These are phyloP conservation scores for Jackrogersella minutella DNA, from an alignment of 495 filamentous ascomycete genomes.

Conservation along the genomic window DNA sequence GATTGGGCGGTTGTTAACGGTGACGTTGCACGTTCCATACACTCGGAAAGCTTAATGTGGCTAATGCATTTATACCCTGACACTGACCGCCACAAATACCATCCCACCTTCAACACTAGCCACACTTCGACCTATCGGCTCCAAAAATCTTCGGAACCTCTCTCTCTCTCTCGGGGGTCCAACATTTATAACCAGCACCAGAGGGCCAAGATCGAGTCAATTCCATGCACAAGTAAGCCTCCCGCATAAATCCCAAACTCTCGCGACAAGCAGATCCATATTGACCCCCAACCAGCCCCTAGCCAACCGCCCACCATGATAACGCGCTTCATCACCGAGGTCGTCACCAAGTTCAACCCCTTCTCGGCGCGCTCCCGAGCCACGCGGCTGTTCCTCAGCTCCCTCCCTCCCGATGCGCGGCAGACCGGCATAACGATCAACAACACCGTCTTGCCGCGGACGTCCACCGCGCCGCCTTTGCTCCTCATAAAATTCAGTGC, in stretches of 20 bases:
- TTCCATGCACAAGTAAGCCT: conserved; percentile 10
- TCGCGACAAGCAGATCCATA: background rate
- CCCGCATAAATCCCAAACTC: background rate
- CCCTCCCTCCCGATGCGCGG: conserved; percentile 82
- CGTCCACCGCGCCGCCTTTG: conserved; percentile 65
- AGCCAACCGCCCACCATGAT: conserved; percentile 76
- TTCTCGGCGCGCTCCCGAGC: conserved; percentile 80
- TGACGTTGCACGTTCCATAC: conserved; percentile 34
- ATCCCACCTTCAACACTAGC: background rate
- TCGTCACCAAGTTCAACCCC: conserved; percentile 88
- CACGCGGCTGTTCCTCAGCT: conserved; percentile 83
- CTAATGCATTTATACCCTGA: background rate
- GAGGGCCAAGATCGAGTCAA: conserved; percentile 7
- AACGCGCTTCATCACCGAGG: conserved; percentile 82
- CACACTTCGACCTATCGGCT: conserved; percentile 10
- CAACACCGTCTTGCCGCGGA: conserved; percentile 76
- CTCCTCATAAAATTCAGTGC: conserved; percentile 84
- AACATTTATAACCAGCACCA: background rate
- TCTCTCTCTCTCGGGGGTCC: background rate
- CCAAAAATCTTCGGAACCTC: conserved; percentile 30
- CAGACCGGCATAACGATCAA: conserved; percentile 75
- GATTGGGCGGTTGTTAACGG: conserved; percentile 1
- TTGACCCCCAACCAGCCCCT: too few species aligned
- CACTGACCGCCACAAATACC: background rate
- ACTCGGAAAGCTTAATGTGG: conserved; percentile 7